These are phyloP conservation scores for Gossypium ekmanianum DNA, from an alignment of 345 rosid species.

Conservation along the genomic window DNA sequence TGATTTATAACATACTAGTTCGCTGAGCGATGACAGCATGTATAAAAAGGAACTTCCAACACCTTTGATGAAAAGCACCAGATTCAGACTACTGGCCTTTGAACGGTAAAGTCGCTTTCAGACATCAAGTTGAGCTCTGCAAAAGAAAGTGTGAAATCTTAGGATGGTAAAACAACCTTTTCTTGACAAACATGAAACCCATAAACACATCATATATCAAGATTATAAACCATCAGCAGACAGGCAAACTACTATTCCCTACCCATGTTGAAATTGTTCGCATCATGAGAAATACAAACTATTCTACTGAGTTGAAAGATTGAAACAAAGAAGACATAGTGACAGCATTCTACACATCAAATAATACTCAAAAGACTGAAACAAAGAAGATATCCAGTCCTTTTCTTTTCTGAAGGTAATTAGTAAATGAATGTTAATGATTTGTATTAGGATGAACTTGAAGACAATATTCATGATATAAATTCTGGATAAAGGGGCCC, in stretches of 20 bases:
- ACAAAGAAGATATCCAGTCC: background rate
- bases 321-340: background rate
- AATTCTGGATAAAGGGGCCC: no score
- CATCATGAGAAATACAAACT: background rate
- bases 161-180: background rate
- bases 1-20: slow-evolving; percentile 13
- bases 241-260: background rate
- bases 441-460: background rate
- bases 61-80: slow-evolving; percentile 16
- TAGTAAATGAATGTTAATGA: background rate
- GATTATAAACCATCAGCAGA: slow-evolving; percentile 2
- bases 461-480: background rate
- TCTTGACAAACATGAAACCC: slow-evolving; percentile 7
- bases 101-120: slow-evolving; percentile 14
- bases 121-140: slow-evolving; percentile 21
- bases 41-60: slow-evolving; percentile 16
- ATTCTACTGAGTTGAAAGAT: background rate
- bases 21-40: slow-evolving; percentile 12
- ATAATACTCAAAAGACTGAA: background rate
- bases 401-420: background rate
- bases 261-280: background rate
- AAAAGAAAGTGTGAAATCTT: slow-evolving; percentile 18
- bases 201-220: background rate
- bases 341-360: background rate
- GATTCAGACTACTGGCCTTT: slow-evolving; percentile 13